Base-by-base conservation (phyloP, 257 asterid genomes). In the Solanum etuberosum region DNA sequence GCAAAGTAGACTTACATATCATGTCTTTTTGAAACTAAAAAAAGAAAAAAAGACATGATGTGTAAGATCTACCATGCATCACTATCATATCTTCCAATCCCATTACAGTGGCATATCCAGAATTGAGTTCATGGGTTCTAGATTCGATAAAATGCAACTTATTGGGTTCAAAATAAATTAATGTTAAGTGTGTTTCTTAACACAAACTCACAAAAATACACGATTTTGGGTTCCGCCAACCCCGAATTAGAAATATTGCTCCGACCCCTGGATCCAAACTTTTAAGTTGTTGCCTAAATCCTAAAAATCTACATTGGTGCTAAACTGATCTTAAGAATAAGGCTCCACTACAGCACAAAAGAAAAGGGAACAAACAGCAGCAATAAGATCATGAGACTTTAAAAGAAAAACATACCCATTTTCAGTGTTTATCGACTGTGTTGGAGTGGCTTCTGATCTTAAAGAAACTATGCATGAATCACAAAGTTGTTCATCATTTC, bases 401-500 rank as follows among this genome's bases (percentile, higher is more conserved):
- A 72, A 72, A 72, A 43, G 70, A 29, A 54, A 48, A 77, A 13
- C 88, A 80, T 89, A 91, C 93, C 92, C 87, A 59, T 63, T 77
- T 80, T 86, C 89, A 35, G 70, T 90, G 61, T 84, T 84, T 16
- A 88, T 90, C 11, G 78, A 87, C 34, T 88, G 89, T 87, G 88
- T 89, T 77, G 92, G 87, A 90, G 92, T 94, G 86, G 89, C 87
- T 68, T 94, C 97, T 48, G 96, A 91, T 87, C 93, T 95, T 83
- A 90, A 89, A 76, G 86, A 83, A 83, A 91, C 90, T 91, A 92
- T 89, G 93, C 99, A 97, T 42, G 96, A 89, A 95, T 97, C 98
- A 91, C 99, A 97, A 76, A 95, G 96, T 43, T 82, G 95, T 76
- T 92, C 99, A 92, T 87, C 88, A 92, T 90, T 94, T 72, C 94